These are phyloP conservation scores for Nothophoma quercina DNA, from an alignment of 2,329 filamentous ascomycete species.

Conservation along the genomic window DNA sequence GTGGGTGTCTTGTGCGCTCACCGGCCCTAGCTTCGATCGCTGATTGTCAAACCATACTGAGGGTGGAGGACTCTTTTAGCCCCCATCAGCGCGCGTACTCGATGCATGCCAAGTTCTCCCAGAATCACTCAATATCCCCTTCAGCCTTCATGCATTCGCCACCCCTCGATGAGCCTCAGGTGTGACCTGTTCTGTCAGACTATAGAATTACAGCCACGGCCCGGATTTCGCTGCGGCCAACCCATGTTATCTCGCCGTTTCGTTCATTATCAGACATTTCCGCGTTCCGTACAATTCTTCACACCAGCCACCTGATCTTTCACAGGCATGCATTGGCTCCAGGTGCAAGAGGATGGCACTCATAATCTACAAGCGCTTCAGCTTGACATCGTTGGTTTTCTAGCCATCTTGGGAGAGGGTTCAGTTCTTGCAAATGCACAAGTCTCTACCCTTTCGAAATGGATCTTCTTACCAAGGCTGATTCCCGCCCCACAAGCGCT, in stretches of 20 bases:
- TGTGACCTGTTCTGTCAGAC: conserved; percentile 1
- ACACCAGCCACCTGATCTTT: neutral
- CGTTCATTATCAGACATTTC: conserved; percentile 17
- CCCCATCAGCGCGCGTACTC: neutral
- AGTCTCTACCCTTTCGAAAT: conserved; percentile 58
- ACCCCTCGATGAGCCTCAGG: conserved; percentile 24
- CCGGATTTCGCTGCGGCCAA: conserved; percentile 14
- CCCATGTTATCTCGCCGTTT: conserved; percentile 33
- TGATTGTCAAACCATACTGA: neutral
- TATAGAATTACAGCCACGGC: conserved; percentile 14
- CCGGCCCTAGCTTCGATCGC: conserved; percentile 24
- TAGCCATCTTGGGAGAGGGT: conserved; percentile 62
- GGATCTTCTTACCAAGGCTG: conserved; percentile 59
- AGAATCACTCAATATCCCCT: neutral
- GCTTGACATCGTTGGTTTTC: conserved; percentile 64
- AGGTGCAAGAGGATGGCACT: conserved; percentile 30
- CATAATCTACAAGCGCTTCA: conserved; percentile 51
- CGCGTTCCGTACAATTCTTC: conserved; percentile 1
- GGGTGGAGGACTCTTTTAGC: neutral
- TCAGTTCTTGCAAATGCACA: conserved; percentile 59
- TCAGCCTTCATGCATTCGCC: conserved; percentile 27
- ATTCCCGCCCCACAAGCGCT: conserved; percentile 61
- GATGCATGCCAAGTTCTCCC: neutral
- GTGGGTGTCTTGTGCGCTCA: conserved; percentile 23
- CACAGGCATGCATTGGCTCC: conserved; percentile 49